These are phyloP conservation scores for Talaromyces proteolyticus DNA, from an alignment of 495 filamentous ascomycete genomes.

Conservation along the genomic window DNA sequence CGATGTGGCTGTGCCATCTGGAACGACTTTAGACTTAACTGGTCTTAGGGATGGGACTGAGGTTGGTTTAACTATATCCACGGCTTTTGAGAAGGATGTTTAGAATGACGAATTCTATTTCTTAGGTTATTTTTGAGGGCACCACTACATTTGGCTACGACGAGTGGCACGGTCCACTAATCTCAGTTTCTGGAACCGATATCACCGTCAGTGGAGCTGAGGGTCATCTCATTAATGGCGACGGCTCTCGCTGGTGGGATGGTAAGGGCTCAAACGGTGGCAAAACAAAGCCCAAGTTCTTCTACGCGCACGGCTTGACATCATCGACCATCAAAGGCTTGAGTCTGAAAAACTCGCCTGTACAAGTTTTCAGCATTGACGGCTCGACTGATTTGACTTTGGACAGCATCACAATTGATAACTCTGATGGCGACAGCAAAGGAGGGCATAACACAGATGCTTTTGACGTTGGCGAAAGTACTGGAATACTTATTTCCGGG, in stretches of 20 bases:
- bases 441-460: constrained; percentile 61
- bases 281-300: constrained; percentile 54
- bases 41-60: constrained; percentile 35
- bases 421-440: constrained; percentile 46
- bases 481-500: constrained; percentile 46
- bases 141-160: constrained; percentile 48
- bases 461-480: constrained; percentile 52
- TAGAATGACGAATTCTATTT: neutral
- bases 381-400: constrained; percentile 41
- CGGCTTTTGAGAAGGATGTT: neutral
- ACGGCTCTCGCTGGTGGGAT: constrained; percentile 48
- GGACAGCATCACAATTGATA: constrained; percentile 50
- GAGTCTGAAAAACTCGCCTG: constrained; percentile 53
- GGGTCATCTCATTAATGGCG: constrained; percentile 36
- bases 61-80: constrained; percentile 13
- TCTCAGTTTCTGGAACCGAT: constrained; percentile 37
- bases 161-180: constrained; percentile 47
- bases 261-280: constrained; percentile 46
- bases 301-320: constrained; percentile 42
- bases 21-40: constrained; percentile 46
- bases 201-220: constrained; percentile 36
- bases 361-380: constrained; percentile 57
- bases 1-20: constrained; percentile 45
- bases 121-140: constrained; percentile 43
- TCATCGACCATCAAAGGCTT: constrained; percentile 37